Percentiles rank a stretch among this genome's conserved stretches.
phyloP scores from a whole-genome alignment of 164 flowering plant species.

The Berberis vulgaris region DNA sequence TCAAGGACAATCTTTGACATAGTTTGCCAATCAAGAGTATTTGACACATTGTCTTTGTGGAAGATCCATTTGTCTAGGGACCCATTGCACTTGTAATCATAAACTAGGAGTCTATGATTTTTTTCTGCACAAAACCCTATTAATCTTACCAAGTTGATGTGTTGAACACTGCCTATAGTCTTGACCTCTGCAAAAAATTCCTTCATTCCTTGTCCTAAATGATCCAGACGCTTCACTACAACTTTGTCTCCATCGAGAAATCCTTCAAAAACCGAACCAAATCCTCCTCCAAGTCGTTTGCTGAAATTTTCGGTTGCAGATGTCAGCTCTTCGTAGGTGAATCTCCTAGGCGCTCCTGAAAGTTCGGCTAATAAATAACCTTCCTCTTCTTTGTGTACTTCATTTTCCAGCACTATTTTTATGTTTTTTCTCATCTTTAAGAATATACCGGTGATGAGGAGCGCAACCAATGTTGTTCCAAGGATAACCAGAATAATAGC shows the following conservation, averaged over 20 bases:
- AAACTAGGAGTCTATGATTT: conserved; percentile 17
- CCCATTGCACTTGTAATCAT: conserved; percentile 17
- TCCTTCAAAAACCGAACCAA: conserved; percentile 26
- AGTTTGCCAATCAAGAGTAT: conserved; percentile 13
- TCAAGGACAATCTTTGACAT: conserved; percentile 11
- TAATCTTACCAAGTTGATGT: conserved; percentile 20
- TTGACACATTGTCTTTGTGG: neutral
- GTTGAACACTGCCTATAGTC: conserved; percentile 24
- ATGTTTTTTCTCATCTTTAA: too few relatives aligned
- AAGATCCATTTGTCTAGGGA: conserved; percentile 21
- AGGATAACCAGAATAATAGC: too few relatives aligned
- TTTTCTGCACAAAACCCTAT: conserved; percentile 20
- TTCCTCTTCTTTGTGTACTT: too few relatives aligned
- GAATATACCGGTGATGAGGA: too few relatives aligned
- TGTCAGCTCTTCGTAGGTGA: neutral
- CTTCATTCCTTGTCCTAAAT: conserved; percentile 17
- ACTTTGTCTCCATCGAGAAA: conserved; percentile 10
- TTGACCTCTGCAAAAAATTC: conserved; percentile 21
- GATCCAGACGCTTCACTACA: conserved; percentile 26
- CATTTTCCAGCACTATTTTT: too few relatives aligned
- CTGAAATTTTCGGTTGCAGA: conserved; percentile 6
- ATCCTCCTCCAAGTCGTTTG: conserved; percentile 18
- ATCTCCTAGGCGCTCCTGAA: too few relatives aligned
- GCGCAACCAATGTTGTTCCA: too few relatives aligned
- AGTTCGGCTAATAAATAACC: too few relatives aligned